Percentiles rank a stretch among this genome's conserved stretches.
Evolutionary conservation across 2,329 filamentous ascomycete species (phyloP).

Genomic region (Penicillium fuscoglaucum): DNA sequence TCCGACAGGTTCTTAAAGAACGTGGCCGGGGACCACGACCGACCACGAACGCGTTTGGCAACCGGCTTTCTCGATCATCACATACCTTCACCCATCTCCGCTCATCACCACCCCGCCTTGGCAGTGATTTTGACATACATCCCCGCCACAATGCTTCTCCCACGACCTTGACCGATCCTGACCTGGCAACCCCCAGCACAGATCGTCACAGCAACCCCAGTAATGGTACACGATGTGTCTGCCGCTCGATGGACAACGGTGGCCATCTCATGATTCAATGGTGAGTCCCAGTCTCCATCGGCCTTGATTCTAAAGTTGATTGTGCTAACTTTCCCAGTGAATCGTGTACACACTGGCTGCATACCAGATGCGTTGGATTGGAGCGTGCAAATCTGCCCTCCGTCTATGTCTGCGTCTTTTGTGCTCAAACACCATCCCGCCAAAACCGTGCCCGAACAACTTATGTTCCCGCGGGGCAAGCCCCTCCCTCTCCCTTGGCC

Average conservation of each 20-base stretch:
- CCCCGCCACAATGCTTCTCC: slow-evolving; percentile 49
- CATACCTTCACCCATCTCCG: slow-evolving; percentile 40
- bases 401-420: slow-evolving; percentile 55
- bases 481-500: slow-evolving; percentile 43
- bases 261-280: slow-evolving; percentile 62
- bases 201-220: slow-evolving; percentile 54
- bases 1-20: slow-evolving; percentile 47
- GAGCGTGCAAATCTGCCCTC: slow-evolving; percentile 49
- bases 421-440: slow-evolving; percentile 47
- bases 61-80: slow-evolving; percentile 32
- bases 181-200: slow-evolving; percentile 54
- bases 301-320: not conserved
- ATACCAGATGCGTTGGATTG: slow-evolving; percentile 59
- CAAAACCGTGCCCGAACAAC: slow-evolving; percentile 39
- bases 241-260: slow-evolving; percentile 55
- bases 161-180: slow-evolving; percentile 52
- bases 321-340: slow-evolving; percentile 44
- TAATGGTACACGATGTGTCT: slow-evolving; percentile 59
- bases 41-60: slow-evolving; percentile 32
- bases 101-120: slow-evolving; percentile 46
- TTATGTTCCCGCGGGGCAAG: slow-evolving; percentile 31
- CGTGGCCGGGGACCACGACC: slow-evolving; percentile 31
- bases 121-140: slow-evolving; percentile 39
- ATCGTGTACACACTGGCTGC: slow-evolving; percentile 63
- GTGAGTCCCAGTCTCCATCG: slow-evolving; percentile 33